Conservation (phyloP, 129 eudicot genomes). For the Lactuca sativa region DNA sequence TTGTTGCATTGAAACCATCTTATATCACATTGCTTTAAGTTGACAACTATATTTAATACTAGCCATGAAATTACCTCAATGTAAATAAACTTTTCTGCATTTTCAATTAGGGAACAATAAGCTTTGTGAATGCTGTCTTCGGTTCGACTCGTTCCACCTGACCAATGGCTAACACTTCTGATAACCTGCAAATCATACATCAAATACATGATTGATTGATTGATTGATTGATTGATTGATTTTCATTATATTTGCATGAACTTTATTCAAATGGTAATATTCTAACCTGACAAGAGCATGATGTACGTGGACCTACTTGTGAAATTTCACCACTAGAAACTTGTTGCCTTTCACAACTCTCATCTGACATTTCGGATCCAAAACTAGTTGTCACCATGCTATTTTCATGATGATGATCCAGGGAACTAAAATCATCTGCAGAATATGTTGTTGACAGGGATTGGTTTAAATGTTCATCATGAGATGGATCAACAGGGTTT, state of each 20-base stretch:
- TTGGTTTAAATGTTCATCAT: constrained; percentile 32
- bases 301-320: constrained; percentile 69
- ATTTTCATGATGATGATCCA: constrained; percentile 26
- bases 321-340: constrained; percentile 40
- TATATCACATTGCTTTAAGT: neutral
- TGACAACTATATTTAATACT: neutral
- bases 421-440: constrained; percentile 35
- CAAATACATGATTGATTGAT: constrained; percentile 4
- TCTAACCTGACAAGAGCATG: constrained; percentile 87
- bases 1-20: constrained; percentile 5
- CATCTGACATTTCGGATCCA: constrained; percentile 40
- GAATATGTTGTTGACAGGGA: constrained; percentile 4
- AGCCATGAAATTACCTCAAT: constrained; percentile 64
- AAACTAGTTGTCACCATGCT: constrained; percentile 17
- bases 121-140: constrained; percentile 99
- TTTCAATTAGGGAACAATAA: constrained; percentile 83
- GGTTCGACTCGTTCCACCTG: constrained; percentile 93
- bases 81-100: constrained; percentile 84
- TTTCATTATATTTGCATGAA: neutral
- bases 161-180: constrained; percentile 97
- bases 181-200: constrained; percentile 53
- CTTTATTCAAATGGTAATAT: neutral
- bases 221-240: neutral
- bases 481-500: constrained; percentile 26
- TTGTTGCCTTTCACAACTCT: constrained; percentile 62